Base-by-base conservation (phyloP, 768 basidiomycete species). In the Arthromyces matolae region DNA sequence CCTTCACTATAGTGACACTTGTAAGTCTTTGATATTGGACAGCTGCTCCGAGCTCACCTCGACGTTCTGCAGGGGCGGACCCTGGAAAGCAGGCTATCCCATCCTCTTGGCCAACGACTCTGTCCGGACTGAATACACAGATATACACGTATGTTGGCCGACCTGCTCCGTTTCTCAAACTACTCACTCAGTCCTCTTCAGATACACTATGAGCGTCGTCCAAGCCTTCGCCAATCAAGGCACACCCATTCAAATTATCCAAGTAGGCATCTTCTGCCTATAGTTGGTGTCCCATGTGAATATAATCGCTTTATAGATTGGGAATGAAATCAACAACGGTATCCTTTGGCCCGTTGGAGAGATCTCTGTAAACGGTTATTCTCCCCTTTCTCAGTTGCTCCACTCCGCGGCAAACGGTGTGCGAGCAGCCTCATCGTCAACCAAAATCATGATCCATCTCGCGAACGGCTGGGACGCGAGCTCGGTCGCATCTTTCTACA, bases 261-360 rank as follows among this genome's bases (percentile, higher is more conserved):
- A 79, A 65, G 78, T 76, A 45, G 18, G 19, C 29, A 16, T 23
- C 24, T 35, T 20, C 28, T n/a, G n/a, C n/a, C n/a, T n/a, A n/a
- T n/a, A n/a, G n/a, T n/a, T n/a, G n/a, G n/a, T n/a, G n/a, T n/a
- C n/a, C n/a, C n/a, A n/a, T n/a, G n/a, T n/a, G n/a, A n/a, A n/a
- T n/a, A n/a, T n/a, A n/a, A 19, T 8, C 18, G 16, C 37, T 10
- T 20, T 29, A 20, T 57, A 79, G 74, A 73, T 82, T 47, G 81
- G 81, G 8, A 83, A 84, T 53, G 81, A 84, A 61, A 83, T 84
- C 56, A 83, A 81, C 64, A 70, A 78, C 50, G 81, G 82, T 13
- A 64, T 84, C 25, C 71, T 83, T 18, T 83, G 80, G 80, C 82
- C 82, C 9, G 68, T 71, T 22, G 81, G 80, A 33, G 64, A 68